Evolutionary conservation across 345 rosid genomes (phyloP), one percentile per base, ranked within the genome.

Genomic region (Linum trigynum): DNA sequence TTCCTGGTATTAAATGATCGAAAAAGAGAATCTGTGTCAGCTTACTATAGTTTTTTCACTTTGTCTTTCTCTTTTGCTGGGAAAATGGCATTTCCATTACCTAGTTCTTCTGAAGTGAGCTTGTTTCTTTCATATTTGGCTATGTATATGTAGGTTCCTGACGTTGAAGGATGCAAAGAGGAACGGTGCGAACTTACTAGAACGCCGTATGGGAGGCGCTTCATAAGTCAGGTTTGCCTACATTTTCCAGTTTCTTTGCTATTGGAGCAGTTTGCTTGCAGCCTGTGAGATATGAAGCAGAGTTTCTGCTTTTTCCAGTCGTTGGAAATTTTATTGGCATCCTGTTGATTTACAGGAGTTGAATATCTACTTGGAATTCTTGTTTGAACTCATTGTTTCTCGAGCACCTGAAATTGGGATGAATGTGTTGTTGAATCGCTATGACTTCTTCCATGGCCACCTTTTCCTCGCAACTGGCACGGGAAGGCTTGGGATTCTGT

Each of bases 391-490:
- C 23, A 86, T 92, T 69, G 89, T 67, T 75, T 77, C 84, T 65
- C 85, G 97, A 39, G 97, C 88, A 55, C 86, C 91, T 0, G 63
- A 64, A 17, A 59, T 85, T 43, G 98, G 96, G 75, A 74, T 92
- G 65, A 38, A 80, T 59, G 86, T 85, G 41, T 81, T 80, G 0
- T 62, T 92, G 77, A 77, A 67, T 77, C 83, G 91, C 45, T 88
- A 80, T 74, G 98, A 90, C 80, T 71, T 92, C 39, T 90, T 92
- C 77, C 98, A 92, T 17, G 98, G 98, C 10, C 98, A 92, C 40
- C 57, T 92, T 2, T 88, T 92, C 64, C 67, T 92, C 58, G 83
- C 92, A 48, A 39, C 69, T 0, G 82, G 80, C 8, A 79, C 92
- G 1, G 85, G 87, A 75, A 74, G 98, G 65, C 86, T 90, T 38